Conservation (phyloP, 352 stramenopile species). For the Pythium guiyangense region DNA sequence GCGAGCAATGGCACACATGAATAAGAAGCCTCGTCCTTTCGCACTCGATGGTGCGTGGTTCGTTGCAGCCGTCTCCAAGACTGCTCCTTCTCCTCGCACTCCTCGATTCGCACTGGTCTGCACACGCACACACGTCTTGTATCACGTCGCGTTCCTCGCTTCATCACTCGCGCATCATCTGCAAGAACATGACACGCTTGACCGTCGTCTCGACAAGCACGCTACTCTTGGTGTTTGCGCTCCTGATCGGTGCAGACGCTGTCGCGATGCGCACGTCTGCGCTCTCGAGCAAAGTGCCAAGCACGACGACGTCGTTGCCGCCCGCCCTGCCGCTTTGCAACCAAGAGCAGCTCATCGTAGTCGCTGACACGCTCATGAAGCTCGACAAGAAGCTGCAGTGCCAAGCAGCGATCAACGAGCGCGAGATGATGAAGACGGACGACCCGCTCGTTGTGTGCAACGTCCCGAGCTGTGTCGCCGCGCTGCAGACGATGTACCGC, state of each 20-base stretch:
- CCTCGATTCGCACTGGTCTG: not conserved
- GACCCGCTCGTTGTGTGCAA: constrained; percentile 34
- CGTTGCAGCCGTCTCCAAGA: too few relatives aligned
- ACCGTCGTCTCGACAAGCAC: too few relatives aligned
- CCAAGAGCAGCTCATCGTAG: constrained; percentile 30
- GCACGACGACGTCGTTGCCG: not conserved
- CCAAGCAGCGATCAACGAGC: constrained; percentile 31
- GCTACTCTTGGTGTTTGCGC: too few relatives aligned
- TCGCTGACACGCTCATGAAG: constrained; percentile 21
- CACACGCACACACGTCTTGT: too few relatives aligned
- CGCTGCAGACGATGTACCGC: constrained; percentile 53
- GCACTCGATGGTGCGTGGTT: not conserved
- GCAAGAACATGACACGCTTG: too few relatives aligned
- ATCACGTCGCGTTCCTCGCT: too few relatives aligned
- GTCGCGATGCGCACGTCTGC: too few relatives aligned
- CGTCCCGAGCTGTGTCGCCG: constrained; percentile 29
- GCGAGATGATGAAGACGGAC: constrained; percentile 35
- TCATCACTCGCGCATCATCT: too few relatives aligned
- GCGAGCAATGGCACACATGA: not conserved
- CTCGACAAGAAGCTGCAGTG: constrained; percentile 47
- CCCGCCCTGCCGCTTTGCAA: constrained; percentile 33
- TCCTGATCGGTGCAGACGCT: too few relatives aligned
- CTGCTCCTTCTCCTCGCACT: not conserved
- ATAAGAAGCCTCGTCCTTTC: not conserved
- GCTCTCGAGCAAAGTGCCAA: too few relatives aligned